Evolutionary conservation across 306 rosid species (phyloP).

Genomic region (Pyrus bretschneideri): DNA sequence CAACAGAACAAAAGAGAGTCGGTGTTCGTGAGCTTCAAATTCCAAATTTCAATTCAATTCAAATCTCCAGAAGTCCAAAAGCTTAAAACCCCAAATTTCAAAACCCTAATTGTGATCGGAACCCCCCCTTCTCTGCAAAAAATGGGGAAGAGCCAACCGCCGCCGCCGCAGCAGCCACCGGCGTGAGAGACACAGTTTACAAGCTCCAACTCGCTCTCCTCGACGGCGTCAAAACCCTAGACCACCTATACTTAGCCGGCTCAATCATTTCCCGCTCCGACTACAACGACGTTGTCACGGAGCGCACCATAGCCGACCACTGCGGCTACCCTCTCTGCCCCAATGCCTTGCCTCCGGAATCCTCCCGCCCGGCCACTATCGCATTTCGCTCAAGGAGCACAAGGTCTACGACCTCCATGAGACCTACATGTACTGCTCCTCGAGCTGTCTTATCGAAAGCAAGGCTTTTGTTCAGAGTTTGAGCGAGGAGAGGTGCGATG

Average conservation of each 20-base stretch:
- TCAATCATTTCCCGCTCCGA: constrained; percentile 69
- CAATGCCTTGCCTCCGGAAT: constrained; percentile 42
- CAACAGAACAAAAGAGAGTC: background rate
- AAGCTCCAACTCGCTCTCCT: constrained; percentile 65
- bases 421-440: constrained; percentile 73
- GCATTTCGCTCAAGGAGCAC: constrained; percentile 75
- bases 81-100: background rate
- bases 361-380: constrained; percentile 50
- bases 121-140: background rate
- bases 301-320: constrained; percentile 52
- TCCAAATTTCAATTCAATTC: background rate
- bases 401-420: constrained; percentile 74
- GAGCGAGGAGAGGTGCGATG: constrained; percentile 54
- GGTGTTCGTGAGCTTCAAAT: background rate
- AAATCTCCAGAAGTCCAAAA: background rate
- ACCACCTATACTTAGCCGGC: constrained; percentile 73
- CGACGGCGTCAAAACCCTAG: constrained; percentile 55
- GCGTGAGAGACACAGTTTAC: constrained; percentile 45
- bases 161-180: background rate
- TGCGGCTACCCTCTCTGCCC: constrained; percentile 67
- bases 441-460: constrained; percentile 58
- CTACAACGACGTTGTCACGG: constrained; percentile 76
- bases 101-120: background rate
- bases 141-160: constrained; percentile 44
- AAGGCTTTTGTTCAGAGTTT: constrained; percentile 53